Conservation (phyloP, 768 basidiomycete genomes). For the Trametes cingulata region DNA sequence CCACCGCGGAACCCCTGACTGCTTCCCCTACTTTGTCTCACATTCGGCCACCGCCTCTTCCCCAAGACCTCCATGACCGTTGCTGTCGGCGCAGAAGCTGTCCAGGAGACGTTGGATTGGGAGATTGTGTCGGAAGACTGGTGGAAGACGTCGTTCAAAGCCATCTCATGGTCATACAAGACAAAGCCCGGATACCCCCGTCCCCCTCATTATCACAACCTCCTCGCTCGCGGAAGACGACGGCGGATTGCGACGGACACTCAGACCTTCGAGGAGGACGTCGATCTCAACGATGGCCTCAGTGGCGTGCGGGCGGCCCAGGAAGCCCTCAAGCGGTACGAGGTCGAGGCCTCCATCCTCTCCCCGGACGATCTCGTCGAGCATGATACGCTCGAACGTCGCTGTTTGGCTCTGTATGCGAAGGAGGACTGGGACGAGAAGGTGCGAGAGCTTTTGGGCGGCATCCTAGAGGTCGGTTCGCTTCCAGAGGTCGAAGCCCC, state of each 20-base stretch:
- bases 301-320: slow-evolving; percentile 27
- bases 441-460: slow-evolving; percentile 42
- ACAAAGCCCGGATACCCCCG: slow-evolving; percentile 17
- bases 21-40: neutral
- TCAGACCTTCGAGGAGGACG: slow-evolving; percentile 6
- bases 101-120: slow-evolving; percentile 14
- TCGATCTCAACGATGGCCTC: slow-evolving; percentile 26
- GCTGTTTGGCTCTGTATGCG: slow-evolving; percentile 16
- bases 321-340: slow-evolving; percentile 27
- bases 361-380: slow-evolving; percentile 7
- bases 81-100: neutral
- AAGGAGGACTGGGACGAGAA: slow-evolving; percentile 46
- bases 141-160: slow-evolving; percentile 24
- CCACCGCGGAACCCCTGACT: slow-evolving; percentile 14
- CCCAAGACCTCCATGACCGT: neutral
- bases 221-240: slow-evolving; percentile 18
- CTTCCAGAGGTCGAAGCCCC: slow-evolving; percentile 20
- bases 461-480: slow-evolving; percentile 19
- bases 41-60: neutral
- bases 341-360: slow-evolving; percentile 26
- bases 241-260: slow-evolving; percentile 2
- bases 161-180: slow-evolving; percentile 23
- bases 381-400: neutral
- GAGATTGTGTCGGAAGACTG: slow-evolving; percentile 19
- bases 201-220: slow-evolving; percentile 27